Conservation (phyloP, 768 basidiomycete species). For the Mycena albidolilacea region DNA sequence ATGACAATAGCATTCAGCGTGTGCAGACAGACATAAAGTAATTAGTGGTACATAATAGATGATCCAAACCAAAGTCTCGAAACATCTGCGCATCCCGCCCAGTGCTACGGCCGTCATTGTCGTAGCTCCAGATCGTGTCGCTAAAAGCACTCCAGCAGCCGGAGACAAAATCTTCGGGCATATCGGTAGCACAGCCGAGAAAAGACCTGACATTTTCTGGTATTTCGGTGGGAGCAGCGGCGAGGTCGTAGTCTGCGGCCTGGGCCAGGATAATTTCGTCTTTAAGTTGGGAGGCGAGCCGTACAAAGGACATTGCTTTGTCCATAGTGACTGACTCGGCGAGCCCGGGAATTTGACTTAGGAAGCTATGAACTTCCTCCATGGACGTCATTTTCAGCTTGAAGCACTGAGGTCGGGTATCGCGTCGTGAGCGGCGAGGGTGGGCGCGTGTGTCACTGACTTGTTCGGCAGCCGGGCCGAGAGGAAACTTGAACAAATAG, state of each 20-base stretch:
- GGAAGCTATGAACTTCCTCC: no score
- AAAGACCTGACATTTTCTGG: not conserved
- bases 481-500: no score
- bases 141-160: slow-evolving; percentile 16
- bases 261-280: slow-evolving; percentile 18
- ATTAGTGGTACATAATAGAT: slow-evolving; percentile 9
- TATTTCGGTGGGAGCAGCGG: not conserved
- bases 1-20: no score
- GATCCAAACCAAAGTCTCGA: slow-evolving; percentile 4
- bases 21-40: no score
- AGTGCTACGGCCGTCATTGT: not conserved
- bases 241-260: not conserved
- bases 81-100: slow-evolving; percentile 16
- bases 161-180: slow-evolving; percentile 21
- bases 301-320: not conserved
- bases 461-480: no score
- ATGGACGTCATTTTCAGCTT: no score
- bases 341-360: no score
- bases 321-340: slow-evolving; percentile 18
- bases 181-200: slow-evolving; percentile 13
- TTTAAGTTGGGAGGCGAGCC: slow-evolving; percentile 16
- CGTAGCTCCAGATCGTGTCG: slow-evolving; percentile 13
- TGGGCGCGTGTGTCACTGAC: no score
- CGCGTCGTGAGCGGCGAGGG: no score
- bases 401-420: no score